A percentile compares a stretch with the other conserved stretches of the same genome.
phyloP scores from a whole-genome alignment of 441 rosid species.

The Populus hybrid region DNA sequence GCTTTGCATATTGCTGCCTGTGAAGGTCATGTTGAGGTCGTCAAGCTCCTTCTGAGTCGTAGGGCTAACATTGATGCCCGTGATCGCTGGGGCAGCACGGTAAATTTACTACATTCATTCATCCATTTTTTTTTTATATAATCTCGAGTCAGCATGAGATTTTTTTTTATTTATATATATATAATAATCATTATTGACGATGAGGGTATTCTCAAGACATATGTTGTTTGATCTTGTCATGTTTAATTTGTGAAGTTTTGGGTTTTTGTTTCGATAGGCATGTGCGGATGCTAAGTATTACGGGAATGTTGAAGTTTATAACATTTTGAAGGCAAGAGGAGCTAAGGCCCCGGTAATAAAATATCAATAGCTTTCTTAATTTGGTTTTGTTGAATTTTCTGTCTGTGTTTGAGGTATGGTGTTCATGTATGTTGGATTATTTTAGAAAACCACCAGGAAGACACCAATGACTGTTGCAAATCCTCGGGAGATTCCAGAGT shows the following conservation, averaged over 20 bases:
- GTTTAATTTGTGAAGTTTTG: too few species aligned
- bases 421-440: constrained; percentile 9
- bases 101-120: constrained; percentile 11
- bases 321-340: constrained; percentile 82
- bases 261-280: constrained; percentile 49
- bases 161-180: too few species aligned
- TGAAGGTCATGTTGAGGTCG: constrained; percentile 91
- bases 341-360: constrained; percentile 76
- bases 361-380: neutral
- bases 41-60: constrained; percentile 52
- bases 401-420: constrained; percentile 1
- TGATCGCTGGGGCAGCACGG: constrained; percentile 99
- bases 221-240: neutral
- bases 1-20: constrained; percentile 93
- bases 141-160: neutral
- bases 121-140: too few species aligned
- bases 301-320: constrained; percentile 74
- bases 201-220: neutral
- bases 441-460: constrained; percentile 73
- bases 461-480: constrained; percentile 86
- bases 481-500: constrained; percentile 92
- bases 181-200: neutral
- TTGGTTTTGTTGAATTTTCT: neutral
- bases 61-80: constrained; percentile 91
- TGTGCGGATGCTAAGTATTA: constrained; percentile 94